Evolutionary conservation across 2,329 filamentous ascomycete species (phyloP), one percentile per base, ranked within the genome.

Genomic region (Ascochyta pisi): DNA sequence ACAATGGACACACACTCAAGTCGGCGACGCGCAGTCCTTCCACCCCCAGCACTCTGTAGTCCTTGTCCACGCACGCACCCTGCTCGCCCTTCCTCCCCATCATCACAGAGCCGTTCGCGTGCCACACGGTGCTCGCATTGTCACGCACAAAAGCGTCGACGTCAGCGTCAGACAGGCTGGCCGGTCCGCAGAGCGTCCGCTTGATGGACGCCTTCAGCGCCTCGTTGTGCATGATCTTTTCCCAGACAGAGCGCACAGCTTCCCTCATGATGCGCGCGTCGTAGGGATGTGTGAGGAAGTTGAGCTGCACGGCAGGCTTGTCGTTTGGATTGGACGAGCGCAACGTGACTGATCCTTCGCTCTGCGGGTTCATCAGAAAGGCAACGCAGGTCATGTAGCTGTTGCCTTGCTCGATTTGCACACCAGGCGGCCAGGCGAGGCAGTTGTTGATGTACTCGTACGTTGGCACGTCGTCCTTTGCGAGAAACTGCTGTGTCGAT

Each of bases 271-370:
- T 54, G 9, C 67, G 63, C 2, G 77, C 77, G 61, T 89, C 86
- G 64, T 82, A 88, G 0, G 82, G 80, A 43, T 84, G 78, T 0
- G 73, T 73, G 1, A 86, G 73, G 66, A 82, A 84, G 24, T 79
- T 81, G 0, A 84, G 80, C 58, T 87, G 78, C 64, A 85, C 82
- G 2, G 76, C 65, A 0, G 86, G 79, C 7, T 84, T 81, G 2
- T 77, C 80, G 1, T 71, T 63, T 0, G 84, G 81, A 53, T 87
- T 77, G 0, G 81, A 68, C 0, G 84, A 86, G 43, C 81, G 78
- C 3, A 89, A 77, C 0, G 74, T 81, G 0, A 85, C 79, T 26
- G 78, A 76, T 15, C 86, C 86, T 35, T 73, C 72, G 22, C 77
- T 79, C 66, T 86, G 82, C 1, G 81, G 77, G 64, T 73, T 71